These are phyloP conservation scores for Epicoccum sorghinum DNA, from an alignment of 2,329 filamentous ascomycete species.

Conservation along the genomic window DNA sequence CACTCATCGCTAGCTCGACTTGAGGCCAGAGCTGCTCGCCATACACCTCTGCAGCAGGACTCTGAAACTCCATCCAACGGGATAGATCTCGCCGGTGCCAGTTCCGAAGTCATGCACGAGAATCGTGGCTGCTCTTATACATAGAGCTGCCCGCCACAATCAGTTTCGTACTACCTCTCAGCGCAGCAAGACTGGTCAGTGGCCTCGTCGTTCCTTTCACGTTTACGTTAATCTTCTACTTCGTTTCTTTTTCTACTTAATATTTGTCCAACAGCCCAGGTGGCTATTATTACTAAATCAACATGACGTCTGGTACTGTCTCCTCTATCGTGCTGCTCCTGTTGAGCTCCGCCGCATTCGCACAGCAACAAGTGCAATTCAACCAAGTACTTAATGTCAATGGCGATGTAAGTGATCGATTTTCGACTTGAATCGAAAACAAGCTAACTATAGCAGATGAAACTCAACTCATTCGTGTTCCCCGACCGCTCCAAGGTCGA, in stretches of 20 bases:
- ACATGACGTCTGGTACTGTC: constrained; percentile 48
- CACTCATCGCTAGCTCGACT: constrained; percentile 20
- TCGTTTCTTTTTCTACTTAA: constrained; percentile 30
- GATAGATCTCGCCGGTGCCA: constrained; percentile 23
- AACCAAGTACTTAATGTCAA: constrained; percentile 50
- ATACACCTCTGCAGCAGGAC: constrained; percentile 24
- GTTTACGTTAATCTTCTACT: constrained; percentile 26
- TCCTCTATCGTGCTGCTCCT: constrained; percentile 38
- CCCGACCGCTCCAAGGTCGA: constrained; percentile 46
- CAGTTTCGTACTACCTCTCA: constrained; percentile 23
- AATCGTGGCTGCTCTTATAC: constrained; percentile 32
- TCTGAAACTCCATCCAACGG: constrained; percentile 28
- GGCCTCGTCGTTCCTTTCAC: constrained; percentile 36
- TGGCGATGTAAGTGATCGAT: constrained; percentile 42
- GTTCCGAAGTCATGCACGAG: constrained; percentile 13
- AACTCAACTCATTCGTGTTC: constrained; percentile 45
- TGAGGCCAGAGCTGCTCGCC: constrained; percentile 23
- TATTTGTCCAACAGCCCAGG: constrained; percentile 38
- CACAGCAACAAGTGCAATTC: constrained; percentile 41
- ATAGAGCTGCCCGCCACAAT: constrained; percentile 24
- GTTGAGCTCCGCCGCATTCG: constrained; percentile 36
- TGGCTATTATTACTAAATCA: constrained; percentile 33
- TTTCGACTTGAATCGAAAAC: accelerated
- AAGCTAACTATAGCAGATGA: constrained; percentile 38
- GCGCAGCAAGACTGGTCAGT: constrained; percentile 41